These are phyloP conservation scores for Psophocarpus tetragonolobus DNA, from an alignment of 306 rosid genomes.

Conservation along the genomic window DNA sequence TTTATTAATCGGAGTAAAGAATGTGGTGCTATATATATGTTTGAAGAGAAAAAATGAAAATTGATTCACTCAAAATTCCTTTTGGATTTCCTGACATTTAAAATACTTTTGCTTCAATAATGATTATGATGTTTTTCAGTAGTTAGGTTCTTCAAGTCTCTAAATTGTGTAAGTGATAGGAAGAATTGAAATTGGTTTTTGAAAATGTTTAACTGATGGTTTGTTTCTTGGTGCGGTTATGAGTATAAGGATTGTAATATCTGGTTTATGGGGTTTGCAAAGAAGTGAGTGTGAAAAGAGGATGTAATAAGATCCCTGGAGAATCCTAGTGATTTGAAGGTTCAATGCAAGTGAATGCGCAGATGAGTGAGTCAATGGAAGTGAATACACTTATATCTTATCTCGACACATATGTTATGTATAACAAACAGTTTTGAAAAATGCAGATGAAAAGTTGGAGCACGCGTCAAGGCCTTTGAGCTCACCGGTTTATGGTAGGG, in stretches of 20 bases:
- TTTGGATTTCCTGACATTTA: too few relatives aligned
- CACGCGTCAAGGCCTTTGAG: neutral
- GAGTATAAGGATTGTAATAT: neutral
- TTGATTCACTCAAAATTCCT: too few relatives aligned
- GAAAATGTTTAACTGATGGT: too few relatives aligned
- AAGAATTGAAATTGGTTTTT: too few relatives aligned
- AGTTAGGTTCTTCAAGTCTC: too few relatives aligned
- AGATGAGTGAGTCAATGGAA: neutral
- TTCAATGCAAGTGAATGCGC: slow-evolving; percentile 20
- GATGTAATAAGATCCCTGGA: neutral
- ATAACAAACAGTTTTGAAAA: neutral
- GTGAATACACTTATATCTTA: neutral
- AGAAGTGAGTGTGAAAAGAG: neutral
- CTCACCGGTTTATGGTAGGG: neutral
- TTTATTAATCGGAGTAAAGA: too few relatives aligned
- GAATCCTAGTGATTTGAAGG: neutral
- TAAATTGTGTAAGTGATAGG: too few relatives aligned
- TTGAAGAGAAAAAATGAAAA: too few relatives aligned
- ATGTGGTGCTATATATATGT: too few relatives aligned
- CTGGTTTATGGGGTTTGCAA: neutral
- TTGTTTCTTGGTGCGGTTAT: too few relatives aligned
- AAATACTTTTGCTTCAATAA: too few relatives aligned
- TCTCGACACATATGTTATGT: neutral
- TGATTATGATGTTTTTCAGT: too few relatives aligned
- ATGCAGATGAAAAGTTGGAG: neutral